Base-by-base conservation (phyloP, 2,329 filamentous ascomycete species). In the Cryphonectria radicalis region DNA sequence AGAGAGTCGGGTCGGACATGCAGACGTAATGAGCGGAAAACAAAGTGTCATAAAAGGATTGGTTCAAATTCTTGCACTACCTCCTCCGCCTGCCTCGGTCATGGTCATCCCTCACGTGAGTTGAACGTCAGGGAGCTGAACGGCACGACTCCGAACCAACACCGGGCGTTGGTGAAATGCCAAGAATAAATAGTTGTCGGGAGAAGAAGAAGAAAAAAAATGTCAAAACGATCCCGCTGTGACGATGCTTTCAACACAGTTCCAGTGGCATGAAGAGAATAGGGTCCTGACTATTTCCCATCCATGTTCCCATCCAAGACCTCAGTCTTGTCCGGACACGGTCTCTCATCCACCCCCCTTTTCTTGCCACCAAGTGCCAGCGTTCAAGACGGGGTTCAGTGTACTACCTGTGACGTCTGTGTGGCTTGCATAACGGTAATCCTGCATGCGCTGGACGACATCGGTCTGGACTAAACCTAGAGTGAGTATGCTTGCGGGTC, bases 191-290 rank as follows among this genome's bases (percentile, higher is more conserved):
- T n/a, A 53, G 37, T 28, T 57, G 46, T n/a, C 22, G 46, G 32
- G 32, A 50, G 22, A 69, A 55, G 37, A 60, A 37, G 7, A 69
- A 53, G n/a, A 35, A 28, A 28, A 28, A 28, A 28, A 28, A 28
- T 28, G 67, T 55, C 59, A 63, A 59, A 63, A 55, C 28, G n/a
- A 53, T 64, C 57, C 28, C 60, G 28, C 19, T 43, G 19, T 14
- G 17, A n/a, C 25, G 8, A 14, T 37, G 17, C 57, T 14, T 50
- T n/a, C 59, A 19, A 19, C 59, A 43, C 63, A 28, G 25, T 46
- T 32, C 42, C 59, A 40, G 57, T 46, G 28, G 28, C 40, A 28
- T 19, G 53, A 28, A 63, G 13, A 63, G 46, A 28, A 25, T 19
- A 35, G 43, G 42, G 43, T 37, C 37, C 67, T 63, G 22, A 57